These are phyloP conservation scores for Trapa incisa DNA, from an alignment of 345 rosid genomes.

Conservation along the genomic window DNA sequence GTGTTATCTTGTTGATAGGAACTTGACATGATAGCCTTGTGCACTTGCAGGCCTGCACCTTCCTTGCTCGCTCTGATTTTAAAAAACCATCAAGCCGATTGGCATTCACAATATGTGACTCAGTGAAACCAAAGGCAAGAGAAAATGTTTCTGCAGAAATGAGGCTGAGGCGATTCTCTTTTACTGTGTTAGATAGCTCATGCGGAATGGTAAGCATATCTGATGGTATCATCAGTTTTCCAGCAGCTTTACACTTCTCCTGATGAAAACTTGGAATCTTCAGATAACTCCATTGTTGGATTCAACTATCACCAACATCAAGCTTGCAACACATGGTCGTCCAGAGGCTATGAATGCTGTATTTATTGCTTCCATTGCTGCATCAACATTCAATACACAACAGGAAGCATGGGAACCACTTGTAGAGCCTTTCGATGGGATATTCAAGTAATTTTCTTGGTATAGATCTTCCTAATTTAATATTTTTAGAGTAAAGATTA, in stretches of 20 bases:
- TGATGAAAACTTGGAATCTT: constrained; percentile 2
- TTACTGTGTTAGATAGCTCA: constrained; percentile 77
- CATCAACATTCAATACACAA: constrained; percentile 84
- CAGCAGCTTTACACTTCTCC: not conserved
- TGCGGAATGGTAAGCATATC: constrained; percentile 68
- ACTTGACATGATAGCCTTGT: not conserved
- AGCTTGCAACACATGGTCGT: constrained; percentile 90
- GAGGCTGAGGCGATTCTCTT: constrained; percentile 71
- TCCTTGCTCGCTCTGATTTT: constrained; percentile 80
- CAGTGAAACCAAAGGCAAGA: constrained; percentile 71
- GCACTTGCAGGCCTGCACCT: constrained; percentile 76
- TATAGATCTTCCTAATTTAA: constrained; percentile 10
- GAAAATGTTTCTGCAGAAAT: constrained; percentile 81
- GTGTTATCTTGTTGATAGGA: not conserved
- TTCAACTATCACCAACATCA: constrained; percentile 74
- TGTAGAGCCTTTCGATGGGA: constrained; percentile 98
- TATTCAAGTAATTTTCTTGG: constrained; percentile 61
- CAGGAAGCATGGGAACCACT: constrained; percentile 98
- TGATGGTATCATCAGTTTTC: not conserved
- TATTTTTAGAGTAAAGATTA: not conserved
- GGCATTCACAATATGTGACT: constrained; percentile 77
- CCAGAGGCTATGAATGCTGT: constrained; percentile 95
- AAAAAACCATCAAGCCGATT: constrained; percentile 69
- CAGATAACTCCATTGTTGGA: constrained; percentile 97
- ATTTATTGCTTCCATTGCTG: constrained; percentile 77